Evolutionary conservation across 2,329 filamentous ascomycete species (phyloP).

Genomic region (Penicillium expansum): DNA sequence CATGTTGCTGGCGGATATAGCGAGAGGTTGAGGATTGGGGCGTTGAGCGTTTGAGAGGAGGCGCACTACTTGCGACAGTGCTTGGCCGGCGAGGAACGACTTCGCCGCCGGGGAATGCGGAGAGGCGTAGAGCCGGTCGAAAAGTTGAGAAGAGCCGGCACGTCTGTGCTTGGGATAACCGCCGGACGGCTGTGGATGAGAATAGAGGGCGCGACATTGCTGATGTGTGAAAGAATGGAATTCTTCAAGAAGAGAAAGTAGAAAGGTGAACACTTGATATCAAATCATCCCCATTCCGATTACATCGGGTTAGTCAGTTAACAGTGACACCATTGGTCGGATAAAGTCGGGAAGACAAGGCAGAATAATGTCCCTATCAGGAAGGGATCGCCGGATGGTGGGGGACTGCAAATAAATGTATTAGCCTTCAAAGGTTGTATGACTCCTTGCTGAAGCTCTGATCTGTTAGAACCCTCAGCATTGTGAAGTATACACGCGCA

Average conservation of each 20-base stretch:
- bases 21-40: background rate
- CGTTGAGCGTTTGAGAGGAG: background rate
- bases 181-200: constrained; percentile 23
- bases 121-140: constrained; percentile 25
- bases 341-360: constrained; percentile 20
- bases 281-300: constrained; percentile 20
- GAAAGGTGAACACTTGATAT: constrained; percentile 23
- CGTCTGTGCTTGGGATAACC: constrained; percentile 21
- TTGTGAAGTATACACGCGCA: background rate
- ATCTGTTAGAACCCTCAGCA: background rate
- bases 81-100: constrained; percentile 19
- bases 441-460: background rate
- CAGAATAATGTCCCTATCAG: constrained; percentile 24
- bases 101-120: constrained; percentile 30
- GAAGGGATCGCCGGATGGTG: constrained; percentile 15
- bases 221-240: constrained; percentile 1
- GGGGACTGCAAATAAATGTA: constrained; percentile 8
- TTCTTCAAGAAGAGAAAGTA: background rate
- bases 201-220: constrained; percentile 33
- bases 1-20: constrained; percentile 20
- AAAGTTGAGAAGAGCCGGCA: constrained; percentile 25
- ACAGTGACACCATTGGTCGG: constrained; percentile 31
- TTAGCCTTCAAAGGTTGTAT: background rate
- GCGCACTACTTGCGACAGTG: background rate
- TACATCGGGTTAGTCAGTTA: constrained; percentile 32